Evolutionary conservation across 2,329 filamentous ascomycete species (phyloP).

Genomic region (Paecilomyces sp.): DNA sequence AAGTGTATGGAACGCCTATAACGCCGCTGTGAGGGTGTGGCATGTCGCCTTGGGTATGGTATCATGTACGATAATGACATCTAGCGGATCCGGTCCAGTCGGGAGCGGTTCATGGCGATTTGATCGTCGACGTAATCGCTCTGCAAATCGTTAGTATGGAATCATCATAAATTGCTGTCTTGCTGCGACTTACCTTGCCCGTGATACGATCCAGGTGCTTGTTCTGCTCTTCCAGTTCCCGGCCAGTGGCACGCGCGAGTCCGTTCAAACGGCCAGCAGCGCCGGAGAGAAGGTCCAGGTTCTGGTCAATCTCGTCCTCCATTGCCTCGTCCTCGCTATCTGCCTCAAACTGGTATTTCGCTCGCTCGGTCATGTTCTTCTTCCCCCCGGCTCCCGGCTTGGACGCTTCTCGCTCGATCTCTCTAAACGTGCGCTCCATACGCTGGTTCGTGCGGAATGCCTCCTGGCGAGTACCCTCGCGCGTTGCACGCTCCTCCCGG

Average conservation of each 20-base stretch:
- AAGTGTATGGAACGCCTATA: neutral
- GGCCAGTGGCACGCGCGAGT: conserved; percentile 65
- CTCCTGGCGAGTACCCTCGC: conserved; percentile 49
- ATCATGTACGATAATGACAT: neutral
- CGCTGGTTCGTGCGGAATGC: conserved; percentile 51
- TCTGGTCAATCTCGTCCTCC: conserved; percentile 64
- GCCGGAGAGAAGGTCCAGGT: conserved; percentile 53
- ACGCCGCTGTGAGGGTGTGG: neutral
- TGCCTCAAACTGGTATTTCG: conserved; percentile 74
- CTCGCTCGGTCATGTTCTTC: conserved; percentile 52
- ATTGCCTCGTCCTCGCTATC: conserved; percentile 63
- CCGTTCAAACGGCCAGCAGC: conserved; percentile 64
- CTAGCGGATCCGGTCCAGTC: conserved; percentile 52
- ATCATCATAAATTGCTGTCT: neutral
- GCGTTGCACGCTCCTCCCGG: conserved; percentile 47
- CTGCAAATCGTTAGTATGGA: conserved; percentile 38
- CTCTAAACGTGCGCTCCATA: conserved; percentile 57
- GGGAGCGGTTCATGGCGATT: conserved; percentile 69
- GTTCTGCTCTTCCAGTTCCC: conserved; percentile 72
- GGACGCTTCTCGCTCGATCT: conserved; percentile 48
- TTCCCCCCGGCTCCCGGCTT: conserved; percentile 46
- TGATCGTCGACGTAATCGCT: conserved; percentile 77
- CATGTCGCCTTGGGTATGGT: neutral
- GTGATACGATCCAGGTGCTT: conserved; percentile 69
- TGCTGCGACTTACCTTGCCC: conserved; percentile 56